Evolutionary conservation across 1,284 basidiomycete species (phyloP), one percentile per base, ranked within the genome.

Genomic region (Cryptococcus floricola): DNA sequence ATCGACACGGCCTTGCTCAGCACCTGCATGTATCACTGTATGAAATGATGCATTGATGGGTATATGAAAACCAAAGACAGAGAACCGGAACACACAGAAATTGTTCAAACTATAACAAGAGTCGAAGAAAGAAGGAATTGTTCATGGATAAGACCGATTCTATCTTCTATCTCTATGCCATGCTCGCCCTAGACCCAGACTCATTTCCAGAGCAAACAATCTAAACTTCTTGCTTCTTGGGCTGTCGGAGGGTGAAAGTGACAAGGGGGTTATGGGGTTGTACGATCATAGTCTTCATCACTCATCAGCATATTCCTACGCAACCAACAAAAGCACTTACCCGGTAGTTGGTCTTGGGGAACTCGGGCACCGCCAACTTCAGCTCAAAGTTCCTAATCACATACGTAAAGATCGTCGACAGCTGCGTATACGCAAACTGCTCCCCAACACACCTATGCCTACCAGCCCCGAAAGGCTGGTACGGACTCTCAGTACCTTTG

Each of bases 381-480:
- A 97, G 73, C 72, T 91, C 88, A 60, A 90, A 80, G 57, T 83
- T 79, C 53, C 94, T 85, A 41, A 98, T 79, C 58, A 98, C 75
- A 10, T 87, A 89, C 8, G 86, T 76, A 60, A 98, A 79, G 71
- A 98, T 82, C 6, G 87, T 87, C 45, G 91, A 89, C 27, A 98
- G 81, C 78, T 99, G 96, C 54, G 98, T 78, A 75, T 97, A 95
- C 14, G 96, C 96, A 70, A 98, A 98, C 84, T 92, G 65, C 46
- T 73, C 66, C 4, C 69, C 70, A 28, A 62, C 52, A 65, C 64
- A 69, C 49, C 81, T 95, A 76, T 94, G 97, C 65, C 91, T 82
- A 27, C 93, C 95, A 46, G 95, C 94, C 56, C 95, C 96, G 70
- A 99, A 99, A 1, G 95, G 96, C 72, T 95, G 88, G 74, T 97